Conservation (phyloP, 2,329 filamentous ascomycete species). For the Balansia obtecta region DNA sequence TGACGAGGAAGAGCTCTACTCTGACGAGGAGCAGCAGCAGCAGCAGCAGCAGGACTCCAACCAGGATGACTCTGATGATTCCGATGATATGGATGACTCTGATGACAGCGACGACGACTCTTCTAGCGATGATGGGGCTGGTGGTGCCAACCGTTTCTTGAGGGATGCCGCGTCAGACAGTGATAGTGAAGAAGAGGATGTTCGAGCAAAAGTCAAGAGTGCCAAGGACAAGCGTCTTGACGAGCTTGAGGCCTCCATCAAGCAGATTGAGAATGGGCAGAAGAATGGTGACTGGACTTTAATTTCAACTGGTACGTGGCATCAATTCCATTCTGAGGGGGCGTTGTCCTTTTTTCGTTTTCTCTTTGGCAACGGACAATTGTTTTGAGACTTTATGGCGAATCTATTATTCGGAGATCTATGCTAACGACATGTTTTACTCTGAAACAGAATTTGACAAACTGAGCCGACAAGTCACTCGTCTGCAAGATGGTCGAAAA, state of each 20-base stretch:
- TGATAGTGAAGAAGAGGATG: constrained; percentile 79
- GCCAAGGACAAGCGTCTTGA: constrained; percentile 96
- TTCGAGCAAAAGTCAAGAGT: constrained; percentile 80
- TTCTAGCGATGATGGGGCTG: constrained; percentile 52
- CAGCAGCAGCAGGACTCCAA: constrained; percentile 25
- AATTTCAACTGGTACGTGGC: constrained; percentile 65
- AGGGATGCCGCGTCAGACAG: constrained; percentile 59
- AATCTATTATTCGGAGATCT: too few relatives aligned
- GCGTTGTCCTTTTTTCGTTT: not conserved
- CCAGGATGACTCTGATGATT: constrained; percentile 22
- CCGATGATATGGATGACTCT: constrained; percentile 31
- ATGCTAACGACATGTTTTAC: constrained; percentile 6
- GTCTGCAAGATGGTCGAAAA: constrained; percentile 64
- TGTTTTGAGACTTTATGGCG: too few relatives aligned
- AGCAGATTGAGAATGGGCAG: constrained; percentile 87
- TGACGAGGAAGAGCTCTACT: constrained; percentile 93
- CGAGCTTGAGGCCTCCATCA: constrained; percentile 82
- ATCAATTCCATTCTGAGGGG: not conserved
- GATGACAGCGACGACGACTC: constrained; percentile 42
- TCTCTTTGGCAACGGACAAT: not conserved
- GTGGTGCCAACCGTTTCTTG: constrained; percentile 76
- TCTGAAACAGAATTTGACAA: constrained; percentile 70
- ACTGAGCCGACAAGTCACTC: constrained; percentile 73
- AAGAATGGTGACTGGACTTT: constrained; percentile 98
- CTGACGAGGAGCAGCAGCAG: constrained; percentile 25